Base-by-base conservation (phyloP, 495 filamentous ascomycete genomes). In the Pyronema domesticum region DNA sequence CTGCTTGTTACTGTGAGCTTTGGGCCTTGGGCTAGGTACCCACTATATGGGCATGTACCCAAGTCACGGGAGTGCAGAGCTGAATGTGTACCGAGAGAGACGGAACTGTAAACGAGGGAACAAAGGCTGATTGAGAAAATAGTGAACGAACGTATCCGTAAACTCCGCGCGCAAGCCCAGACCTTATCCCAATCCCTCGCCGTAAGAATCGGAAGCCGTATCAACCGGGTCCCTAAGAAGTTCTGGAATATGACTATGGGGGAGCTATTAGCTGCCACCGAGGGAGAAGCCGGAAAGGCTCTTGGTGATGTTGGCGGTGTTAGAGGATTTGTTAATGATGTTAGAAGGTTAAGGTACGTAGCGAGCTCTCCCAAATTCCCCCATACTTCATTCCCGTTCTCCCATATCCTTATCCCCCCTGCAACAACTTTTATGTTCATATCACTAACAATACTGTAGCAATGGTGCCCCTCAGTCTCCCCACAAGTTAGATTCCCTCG, bases 131-230 rank as follows among this genome's bases (percentile, higher is more conserved):
- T 30, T 2, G 23, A 30, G 23, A 30, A 30, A 30, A 30, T 59
- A 96, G 91, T 96, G 58, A 89, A 85, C 30, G 87, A 95, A 70
- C 80, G 91, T 59, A 86, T 85, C 37, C 78, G 91, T 52, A 93
- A 91, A 68, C 78, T 96, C 23, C 82, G 89, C 57, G 81, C 89
- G 3, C 88, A 93, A 68, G 95, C 93, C 71, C 81, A 81, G 35
- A 73, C 93, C 36, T 88, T 94, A 68, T 82, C 86, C 10, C 81
- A 86, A 65, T 83, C 83, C 56, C 75, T 96, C 10, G 77, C 81
- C 42, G 79, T 86, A 46, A 82, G 91, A 40, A 81, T 99, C 33
- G 89, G 96, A 71, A 83, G 94, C 68, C 85, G 91, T 66, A 76
- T 99, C 68, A 94, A 95, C 64, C 84, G 91, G 45, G 88, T 99